phyloP scores from a whole-genome alignment of 192 early-diverging fungal species.

The Entomortierella beljakovae region DNA sequence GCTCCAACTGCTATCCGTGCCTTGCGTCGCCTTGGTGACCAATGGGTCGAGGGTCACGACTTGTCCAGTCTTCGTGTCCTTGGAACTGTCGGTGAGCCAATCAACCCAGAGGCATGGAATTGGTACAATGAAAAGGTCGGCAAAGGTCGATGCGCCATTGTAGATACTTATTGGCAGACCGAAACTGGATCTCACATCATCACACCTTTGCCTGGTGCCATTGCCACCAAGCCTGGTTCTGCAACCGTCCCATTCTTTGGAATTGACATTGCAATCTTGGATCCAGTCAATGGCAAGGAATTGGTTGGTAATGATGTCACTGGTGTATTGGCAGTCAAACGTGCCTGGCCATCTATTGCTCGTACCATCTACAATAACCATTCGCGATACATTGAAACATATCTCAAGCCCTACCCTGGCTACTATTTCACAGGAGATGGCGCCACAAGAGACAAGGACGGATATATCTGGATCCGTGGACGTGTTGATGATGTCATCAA shows the following conservation, averaged over 20 bases:
- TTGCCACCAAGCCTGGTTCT: conserved; percentile 91
- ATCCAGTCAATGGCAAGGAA: conserved; percentile 87
- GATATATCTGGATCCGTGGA: conserved; percentile 96
- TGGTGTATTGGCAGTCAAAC: conserved; percentile 89
- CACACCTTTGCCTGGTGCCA: conserved; percentile 89
- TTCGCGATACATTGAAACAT: conserved; percentile 91
- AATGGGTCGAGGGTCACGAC: conserved; percentile 80
- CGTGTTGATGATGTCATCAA: conserved; percentile 93
- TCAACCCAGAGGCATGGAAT: conserved; percentile 97
- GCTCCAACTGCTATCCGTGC: conserved; percentile 98
- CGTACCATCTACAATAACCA: conserved; percentile 93
- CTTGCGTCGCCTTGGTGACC: conserved; percentile 86
- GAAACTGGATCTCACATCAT: conserved; percentile 94
- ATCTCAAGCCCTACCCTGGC: conserved; percentile 88
- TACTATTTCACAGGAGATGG: conserved; percentile 98
- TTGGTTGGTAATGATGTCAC: conserved; percentile 86
- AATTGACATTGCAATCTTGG: conserved; percentile 87
- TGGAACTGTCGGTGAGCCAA: conserved; percentile 97
- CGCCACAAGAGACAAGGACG: conserved; percentile 89
- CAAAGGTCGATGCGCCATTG: conserved; percentile 85
- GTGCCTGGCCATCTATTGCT: conserved; percentile 93
- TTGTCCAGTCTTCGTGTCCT: conserved; percentile 89
- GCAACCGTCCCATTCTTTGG: conserved; percentile 98
- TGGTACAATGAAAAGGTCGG: conserved; percentile 98
- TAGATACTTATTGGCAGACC: conserved; percentile 96